Percentiles rank a stretch among this genome's conserved stretches.
These are phyloP conservation scores for Oryza brachyantha DNA, from an alignment of 176 grass and related monocot genomes.

Conservation along the genomic window DNA sequence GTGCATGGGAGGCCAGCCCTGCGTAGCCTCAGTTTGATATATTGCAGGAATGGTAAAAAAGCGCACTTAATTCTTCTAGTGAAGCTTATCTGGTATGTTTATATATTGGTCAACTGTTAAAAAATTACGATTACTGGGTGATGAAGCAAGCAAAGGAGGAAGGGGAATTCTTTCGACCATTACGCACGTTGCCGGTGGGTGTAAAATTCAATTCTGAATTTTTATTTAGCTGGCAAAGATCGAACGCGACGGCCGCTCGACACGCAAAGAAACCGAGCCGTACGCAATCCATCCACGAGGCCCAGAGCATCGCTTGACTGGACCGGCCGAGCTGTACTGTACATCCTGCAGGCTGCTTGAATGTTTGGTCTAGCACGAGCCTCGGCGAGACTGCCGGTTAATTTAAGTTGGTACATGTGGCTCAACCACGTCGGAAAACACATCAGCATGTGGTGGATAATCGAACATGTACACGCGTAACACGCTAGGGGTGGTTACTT, in stretches of 20 bases:
- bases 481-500: constrained; percentile 12
- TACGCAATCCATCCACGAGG: not conserved
- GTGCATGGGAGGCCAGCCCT: too few relatives aligned
- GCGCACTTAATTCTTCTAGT: not conserved
- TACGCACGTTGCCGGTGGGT: not conserved
- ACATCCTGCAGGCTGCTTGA: too few relatives aligned
- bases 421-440: not conserved
- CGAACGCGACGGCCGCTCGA: not conserved
- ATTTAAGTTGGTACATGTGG: not conserved
- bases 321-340: too few relatives aligned
- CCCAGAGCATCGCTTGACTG: too few relatives aligned
- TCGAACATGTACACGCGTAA: constrained; percentile 31
- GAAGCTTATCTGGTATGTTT: not conserved
- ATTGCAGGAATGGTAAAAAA: not conserved
- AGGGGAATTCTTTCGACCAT: not conserved
- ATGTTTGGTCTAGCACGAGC: not conserved
- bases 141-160: not conserved
- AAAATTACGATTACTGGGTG: not conserved
- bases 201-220: not conserved
- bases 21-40: too few relatives aligned
- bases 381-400: not conserved
- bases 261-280: constrained; percentile 26
- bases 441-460: not conserved
- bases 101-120: not conserved
- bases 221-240: not conserved